phyloP scores from a whole-genome alignment of 441 rosid genomes.

The Brassica hybrid region DNA sequence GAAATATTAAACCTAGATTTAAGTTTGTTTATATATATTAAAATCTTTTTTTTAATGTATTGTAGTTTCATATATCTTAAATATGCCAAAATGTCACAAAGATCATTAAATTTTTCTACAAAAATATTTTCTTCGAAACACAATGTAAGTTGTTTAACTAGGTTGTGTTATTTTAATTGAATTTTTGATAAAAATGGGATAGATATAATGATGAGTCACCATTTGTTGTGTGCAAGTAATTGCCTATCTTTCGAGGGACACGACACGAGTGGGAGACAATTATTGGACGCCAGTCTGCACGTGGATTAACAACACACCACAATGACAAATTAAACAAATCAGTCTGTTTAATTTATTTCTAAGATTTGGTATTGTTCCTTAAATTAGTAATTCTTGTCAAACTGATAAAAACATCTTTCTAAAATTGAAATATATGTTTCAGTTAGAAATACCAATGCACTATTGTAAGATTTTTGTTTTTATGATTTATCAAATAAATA shows the following conservation, averaged over 20 bases:
- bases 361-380: conserved; percentile 6
- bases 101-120: not conserved
- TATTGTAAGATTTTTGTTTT: not conserved
- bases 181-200: not conserved
- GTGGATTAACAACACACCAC: conserved; percentile 34
- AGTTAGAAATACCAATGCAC: not conserved
- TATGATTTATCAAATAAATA: not conserved
- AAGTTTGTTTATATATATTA: not conserved
- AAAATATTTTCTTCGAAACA: not conserved
- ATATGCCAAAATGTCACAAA: not conserved
- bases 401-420: not conserved
- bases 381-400: not conserved
- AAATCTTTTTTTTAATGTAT: not conserved
- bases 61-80: not conserved
- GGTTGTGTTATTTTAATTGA: not conserved
- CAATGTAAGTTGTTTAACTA: not conserved
- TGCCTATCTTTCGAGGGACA: conserved; percentile 30
- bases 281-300: conserved; percentile 29
- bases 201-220: conserved; percentile 35
- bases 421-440: not conserved
- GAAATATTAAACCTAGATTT: not conserved
- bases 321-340: conserved; percentile 7
- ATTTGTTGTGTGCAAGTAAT: conserved; percentile 46
- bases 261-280: conserved; percentile 29
- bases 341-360: not conserved